These are phyloP conservation scores for Sphagnum fallax DNA, from an alignment of 228 moss, liverwort and hornwort genomes.

Conservation along the genomic window DNA sequence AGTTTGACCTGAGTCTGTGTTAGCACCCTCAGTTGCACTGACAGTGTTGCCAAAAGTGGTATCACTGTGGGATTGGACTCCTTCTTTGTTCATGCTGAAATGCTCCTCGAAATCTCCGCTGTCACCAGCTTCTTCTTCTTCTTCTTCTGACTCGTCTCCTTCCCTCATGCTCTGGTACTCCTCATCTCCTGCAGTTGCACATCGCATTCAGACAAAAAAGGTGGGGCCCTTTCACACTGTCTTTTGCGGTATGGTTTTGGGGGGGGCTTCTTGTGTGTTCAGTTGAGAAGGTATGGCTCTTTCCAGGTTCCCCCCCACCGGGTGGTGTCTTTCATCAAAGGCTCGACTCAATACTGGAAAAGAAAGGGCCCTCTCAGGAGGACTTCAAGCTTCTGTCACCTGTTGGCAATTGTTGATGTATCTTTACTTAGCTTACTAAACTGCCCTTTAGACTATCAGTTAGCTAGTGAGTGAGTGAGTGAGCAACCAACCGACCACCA, in stretches of 20 bases:
- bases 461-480: no score
- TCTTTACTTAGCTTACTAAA: conserved; percentile 26
- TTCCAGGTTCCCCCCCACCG: background rate
- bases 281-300: background rate
- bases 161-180: conserved; percentile 41
- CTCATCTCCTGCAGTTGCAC: conserved; percentile 49
- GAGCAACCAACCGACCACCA: no score
- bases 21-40: conserved; percentile 14
- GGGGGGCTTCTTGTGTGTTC: background rate
- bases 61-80: conserved; percentile 24
- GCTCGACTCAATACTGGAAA: background rate
- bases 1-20: conserved; percentile 28
- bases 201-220: conserved; percentile 8
- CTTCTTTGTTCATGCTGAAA: conserved; percentile 9
- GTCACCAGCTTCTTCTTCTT: conserved; percentile 21
- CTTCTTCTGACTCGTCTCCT: conserved; percentile 8
- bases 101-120: conserved; percentile 33
- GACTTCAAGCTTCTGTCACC: conserved; percentile 33
- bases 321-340: background rate
- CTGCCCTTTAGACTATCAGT: no score
- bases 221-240: background rate
- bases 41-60: conserved; percentile 18
- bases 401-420: conserved; percentile 10
- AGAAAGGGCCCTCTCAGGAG: conserved; percentile 17
- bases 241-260: background rate